A percentile compares a stretch with the other conserved stretches of the same genome.
Conservation (phyloP, 116 monocot genomes). For the Trichopus zeylanicus region DNA sequence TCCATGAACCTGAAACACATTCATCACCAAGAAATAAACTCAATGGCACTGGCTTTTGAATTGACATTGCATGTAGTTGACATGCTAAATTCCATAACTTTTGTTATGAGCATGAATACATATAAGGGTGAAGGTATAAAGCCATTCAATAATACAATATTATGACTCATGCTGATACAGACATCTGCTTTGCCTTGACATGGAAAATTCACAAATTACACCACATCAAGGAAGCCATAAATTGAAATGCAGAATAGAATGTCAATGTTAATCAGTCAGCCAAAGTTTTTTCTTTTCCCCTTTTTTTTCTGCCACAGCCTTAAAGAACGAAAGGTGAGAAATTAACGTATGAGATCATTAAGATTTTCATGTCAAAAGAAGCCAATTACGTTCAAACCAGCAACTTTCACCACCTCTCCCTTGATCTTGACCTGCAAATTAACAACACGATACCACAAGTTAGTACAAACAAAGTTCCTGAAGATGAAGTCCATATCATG, state of each 20-base stretch:
- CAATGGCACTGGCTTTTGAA: too few species aligned
- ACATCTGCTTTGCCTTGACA: too few species aligned
- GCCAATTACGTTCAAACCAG: neutral
- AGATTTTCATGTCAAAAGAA: slow-evolving; percentile 12
- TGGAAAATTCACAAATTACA: slow-evolving; percentile 10
- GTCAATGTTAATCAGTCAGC: neutral
- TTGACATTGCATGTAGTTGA: too few species aligned
- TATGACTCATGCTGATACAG: too few species aligned
- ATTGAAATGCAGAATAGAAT: slow-evolving; percentile 4
- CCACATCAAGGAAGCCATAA: slow-evolving; percentile 15
- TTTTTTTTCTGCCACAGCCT: too few species aligned
- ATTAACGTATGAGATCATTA: slow-evolving; percentile 18
- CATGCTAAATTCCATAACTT: too few species aligned
- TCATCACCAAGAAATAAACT: too few species aligned
- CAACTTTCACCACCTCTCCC: slow-evolving; percentile 63
- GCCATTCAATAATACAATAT: too few species aligned
- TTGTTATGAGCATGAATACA: too few species aligned
- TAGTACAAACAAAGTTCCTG: neutral
- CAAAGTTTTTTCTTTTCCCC: too few species aligned
- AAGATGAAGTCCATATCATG: neutral
- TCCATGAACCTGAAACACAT: too few species aligned
- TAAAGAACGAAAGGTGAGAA: slow-evolving; percentile 6
- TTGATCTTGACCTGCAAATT: slow-evolving; percentile 43
- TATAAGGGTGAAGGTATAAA: too few species aligned
- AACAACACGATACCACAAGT: neutral